Base-by-base conservation (phyloP, 768 basidiomycete species). In the Lactarius tabidus region DNA sequence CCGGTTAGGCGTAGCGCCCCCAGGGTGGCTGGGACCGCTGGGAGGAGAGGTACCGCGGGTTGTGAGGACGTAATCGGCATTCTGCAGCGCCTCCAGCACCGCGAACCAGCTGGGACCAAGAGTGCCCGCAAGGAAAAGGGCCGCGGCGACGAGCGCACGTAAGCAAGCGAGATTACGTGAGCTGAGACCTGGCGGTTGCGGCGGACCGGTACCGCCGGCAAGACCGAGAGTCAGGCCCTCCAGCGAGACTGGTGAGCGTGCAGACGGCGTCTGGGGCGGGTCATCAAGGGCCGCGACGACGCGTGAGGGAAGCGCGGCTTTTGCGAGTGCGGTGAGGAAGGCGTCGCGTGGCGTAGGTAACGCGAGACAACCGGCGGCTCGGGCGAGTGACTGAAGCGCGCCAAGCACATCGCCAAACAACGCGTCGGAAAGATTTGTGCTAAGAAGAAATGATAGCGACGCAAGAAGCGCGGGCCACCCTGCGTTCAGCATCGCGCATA, bases 391-490 rank as follows among this genome's bases (percentile, higher is more conserved):
- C 70, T 95, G 91, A 66, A 92, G 86, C 65, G 90, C 88, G 3
- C 84, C 82, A 6, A 97, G 81, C 7, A 91, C 88, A 54, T 95
- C 94, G 12, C 88, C 87, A 73, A 98, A 98, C 2, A 98, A 84
- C 55, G 91, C 88, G 70, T 96, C 94, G 0, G 94, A 94, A 18
- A 99, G 85, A 71, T 93, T 93, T 12, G 95, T 97, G 3, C 86
- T 84, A 66, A 98, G 88, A 71, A 93, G 82, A 76, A 93, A 96
- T 0, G 94, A 93, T 1, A 96, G 80, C 0, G 93, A 89, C 0
- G 95, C 94, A 10, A 98, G 85, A 1, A 98, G 79, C 1, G 94
- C 92, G 0, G 96, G 96, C 95, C 95, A 99, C 0, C 89, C 89
- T 54, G 84, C 85, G 45, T 90, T 89, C 45, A 96, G 82, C 84